A percentile compares a stretch with the other conserved stretches of the same genome.
phyloP scores from a whole-genome alignment of 1,139 yeast genomes.

The Protomyces gravidus region DNA sequence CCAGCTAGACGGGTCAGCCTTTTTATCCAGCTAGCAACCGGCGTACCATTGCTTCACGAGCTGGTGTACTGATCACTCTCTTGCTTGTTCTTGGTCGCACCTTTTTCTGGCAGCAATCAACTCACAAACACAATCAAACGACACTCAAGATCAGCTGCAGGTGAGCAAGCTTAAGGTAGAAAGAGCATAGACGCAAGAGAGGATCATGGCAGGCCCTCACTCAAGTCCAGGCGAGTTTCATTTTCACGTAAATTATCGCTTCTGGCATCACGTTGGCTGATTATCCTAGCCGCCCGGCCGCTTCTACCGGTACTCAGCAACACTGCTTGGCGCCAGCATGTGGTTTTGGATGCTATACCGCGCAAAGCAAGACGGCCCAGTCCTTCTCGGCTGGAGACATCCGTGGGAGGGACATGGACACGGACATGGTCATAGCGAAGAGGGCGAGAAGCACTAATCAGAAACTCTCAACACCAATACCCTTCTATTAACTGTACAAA shows the following conservation, averaged over 20 bases:
- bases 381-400: conserved; percentile 36
- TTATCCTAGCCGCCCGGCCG: conserved; percentile 20
- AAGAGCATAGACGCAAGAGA: background rate
- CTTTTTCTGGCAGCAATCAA: background rate
- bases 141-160: background rate
- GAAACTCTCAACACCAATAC: too few species aligned
- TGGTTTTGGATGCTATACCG: conserved; percentile 84
- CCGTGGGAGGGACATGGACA: conserved; percentile 30
- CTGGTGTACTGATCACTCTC: background rate
- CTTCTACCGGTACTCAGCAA: conserved; percentile 21
- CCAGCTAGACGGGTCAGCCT: conserved; percentile 17
- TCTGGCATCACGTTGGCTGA: too few species aligned
- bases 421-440: conserved; percentile 19
- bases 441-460: conserved; percentile 18
- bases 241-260: conserved; percentile 12
- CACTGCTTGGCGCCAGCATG: conserved; percentile 71
- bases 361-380: conserved; percentile 50
- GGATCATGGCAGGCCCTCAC: conserved; percentile 5
- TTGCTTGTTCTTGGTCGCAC: background rate
- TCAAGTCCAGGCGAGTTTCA: conserved; percentile 23
- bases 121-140: background rate
- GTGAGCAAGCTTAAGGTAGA: background rate
- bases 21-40: background rate
- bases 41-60: background rate
- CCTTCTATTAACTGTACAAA: too few species aligned